A percentile compares a stretch with the other conserved stretches of the same genome.
These are phyloP conservation scores for Silene vulgaris DNA, from an alignment of 179 eudicot species.

Conservation along the genomic window DNA sequence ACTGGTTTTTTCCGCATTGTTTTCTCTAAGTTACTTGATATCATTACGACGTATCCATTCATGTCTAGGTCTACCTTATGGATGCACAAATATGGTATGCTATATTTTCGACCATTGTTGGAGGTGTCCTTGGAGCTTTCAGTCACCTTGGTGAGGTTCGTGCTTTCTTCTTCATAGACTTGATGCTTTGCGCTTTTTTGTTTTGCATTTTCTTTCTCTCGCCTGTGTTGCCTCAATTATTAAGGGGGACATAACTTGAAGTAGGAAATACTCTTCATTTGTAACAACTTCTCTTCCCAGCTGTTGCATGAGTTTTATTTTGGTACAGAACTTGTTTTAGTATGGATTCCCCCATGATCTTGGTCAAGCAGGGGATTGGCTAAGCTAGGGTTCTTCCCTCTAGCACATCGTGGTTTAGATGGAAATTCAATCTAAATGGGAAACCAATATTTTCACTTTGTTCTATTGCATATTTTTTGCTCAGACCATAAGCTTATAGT, in stretches of 20 bases:
- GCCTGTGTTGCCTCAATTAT: not conserved
- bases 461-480: slow-evolving; percentile 1
- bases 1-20: slow-evolving; percentile 7
- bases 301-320: slow-evolving; percentile 7
- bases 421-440: not conserved
- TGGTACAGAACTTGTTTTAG: not conserved
- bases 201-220: not conserved
- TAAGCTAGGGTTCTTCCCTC: slow-evolving; percentile 6
- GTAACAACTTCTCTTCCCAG: not conserved
- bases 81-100: slow-evolving; percentile 99
- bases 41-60: slow-evolving; percentile 17
- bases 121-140: slow-evolving; percentile 97
- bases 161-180: slow-evolving; percentile 19
- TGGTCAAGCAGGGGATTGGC: slow-evolving; percentile 4
- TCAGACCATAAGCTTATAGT: not conserved
- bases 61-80: slow-evolving; percentile 84
- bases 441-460: slow-evolving; percentile 11
- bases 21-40: slow-evolving; percentile 16
- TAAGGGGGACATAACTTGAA: slow-evolving; percentile 2
- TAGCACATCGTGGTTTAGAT: not conserved
- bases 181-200: not conserved
- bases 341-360: not conserved
- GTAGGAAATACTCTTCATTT: slow-evolving; percentile 6
- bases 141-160: slow-evolving; percentile 99
- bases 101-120: slow-evolving; percentile 80